Conservation (phyloP, 73 alveolate genomes). For the Diophrys appendiculata region DNA sequence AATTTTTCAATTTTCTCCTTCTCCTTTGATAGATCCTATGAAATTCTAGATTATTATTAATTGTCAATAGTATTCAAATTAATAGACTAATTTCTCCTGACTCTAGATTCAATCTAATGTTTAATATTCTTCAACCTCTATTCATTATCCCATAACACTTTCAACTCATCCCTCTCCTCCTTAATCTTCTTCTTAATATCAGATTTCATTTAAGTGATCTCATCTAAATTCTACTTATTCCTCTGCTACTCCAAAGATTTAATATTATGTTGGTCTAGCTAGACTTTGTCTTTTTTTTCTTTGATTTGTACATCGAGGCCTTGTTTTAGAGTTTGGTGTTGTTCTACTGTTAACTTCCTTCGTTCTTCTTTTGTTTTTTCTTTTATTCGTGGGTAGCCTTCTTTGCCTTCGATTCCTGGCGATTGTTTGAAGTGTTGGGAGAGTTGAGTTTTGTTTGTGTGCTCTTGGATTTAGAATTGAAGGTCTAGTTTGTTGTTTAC, state of each 20-base stretch:
- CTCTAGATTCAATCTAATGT: too few species aligned
- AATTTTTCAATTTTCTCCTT: too few species aligned
- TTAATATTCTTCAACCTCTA: conserved; percentile 3
- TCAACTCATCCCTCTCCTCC: not conserved
- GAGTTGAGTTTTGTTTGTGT: not conserved
- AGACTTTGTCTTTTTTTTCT: not conserved
- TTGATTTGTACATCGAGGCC: not conserved
- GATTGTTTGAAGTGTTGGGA: not conserved
- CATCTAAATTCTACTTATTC: not conserved
- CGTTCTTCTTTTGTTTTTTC: not conserved
- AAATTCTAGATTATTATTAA: too few species aligned
- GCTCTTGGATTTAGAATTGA: not conserved
- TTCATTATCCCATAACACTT: not conserved
- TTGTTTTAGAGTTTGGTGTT: not conserved
- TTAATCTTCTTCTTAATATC: not conserved
- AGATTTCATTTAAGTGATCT: not conserved
- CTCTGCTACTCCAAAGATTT: not conserved
- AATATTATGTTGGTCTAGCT: not conserved
- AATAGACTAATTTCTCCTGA: too few species aligned
- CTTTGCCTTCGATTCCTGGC: not conserved
- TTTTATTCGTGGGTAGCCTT: not conserved
- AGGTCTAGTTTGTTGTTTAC: not conserved
- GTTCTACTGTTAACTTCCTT: not conserved
- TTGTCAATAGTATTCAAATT: too few species aligned
- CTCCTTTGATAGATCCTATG: too few species aligned